Evolutionary conservation across 2,329 filamentous ascomycete genomes (phyloP).

Genomic region (Neopestalotiopsis clavispora): DNA sequence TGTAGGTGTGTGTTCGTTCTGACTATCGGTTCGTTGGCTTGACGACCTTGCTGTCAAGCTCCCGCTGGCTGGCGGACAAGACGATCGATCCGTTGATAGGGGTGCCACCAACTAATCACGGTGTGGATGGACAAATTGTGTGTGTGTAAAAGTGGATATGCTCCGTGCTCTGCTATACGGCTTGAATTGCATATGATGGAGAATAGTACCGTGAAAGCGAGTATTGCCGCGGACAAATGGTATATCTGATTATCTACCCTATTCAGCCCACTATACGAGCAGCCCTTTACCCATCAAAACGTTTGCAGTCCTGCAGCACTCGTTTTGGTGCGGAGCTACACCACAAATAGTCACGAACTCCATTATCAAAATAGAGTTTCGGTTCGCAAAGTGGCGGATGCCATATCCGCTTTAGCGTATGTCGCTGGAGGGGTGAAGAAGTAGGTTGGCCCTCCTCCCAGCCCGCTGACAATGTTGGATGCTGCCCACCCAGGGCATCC

Average conservation of each 20-base stretch:
- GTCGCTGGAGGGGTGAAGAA: not conserved
- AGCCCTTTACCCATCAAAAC: not conserved
- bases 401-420: constrained; percentile 13
- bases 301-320: not conserved
- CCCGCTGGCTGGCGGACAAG: not conserved
- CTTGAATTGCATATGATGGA: not conserved
- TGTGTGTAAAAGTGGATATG: not conserved
- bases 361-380: constrained; percentile 12
- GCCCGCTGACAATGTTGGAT: constrained; percentile 4
- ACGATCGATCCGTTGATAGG: not conserved
- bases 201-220: not conserved
- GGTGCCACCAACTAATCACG: not conserved
- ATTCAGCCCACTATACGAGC: not conserved
- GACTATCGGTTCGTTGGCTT: not conserved
- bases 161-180: not conserved
- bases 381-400: constrained; percentile 15
- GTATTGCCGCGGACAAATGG: not conserved
- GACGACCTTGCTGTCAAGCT: not conserved
- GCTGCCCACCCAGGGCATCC: not conserved
- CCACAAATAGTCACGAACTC: not conserved
- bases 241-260: not conserved
- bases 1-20: not conserved
- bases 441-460: constrained; percentile 8
- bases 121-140: not conserved
- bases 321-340: not conserved